Evolutionary conservation across 2,329 filamentous ascomycete species (phyloP), one percentile per base, ranked within the genome.

Genomic region (Sporothrix schenckii): DNA sequence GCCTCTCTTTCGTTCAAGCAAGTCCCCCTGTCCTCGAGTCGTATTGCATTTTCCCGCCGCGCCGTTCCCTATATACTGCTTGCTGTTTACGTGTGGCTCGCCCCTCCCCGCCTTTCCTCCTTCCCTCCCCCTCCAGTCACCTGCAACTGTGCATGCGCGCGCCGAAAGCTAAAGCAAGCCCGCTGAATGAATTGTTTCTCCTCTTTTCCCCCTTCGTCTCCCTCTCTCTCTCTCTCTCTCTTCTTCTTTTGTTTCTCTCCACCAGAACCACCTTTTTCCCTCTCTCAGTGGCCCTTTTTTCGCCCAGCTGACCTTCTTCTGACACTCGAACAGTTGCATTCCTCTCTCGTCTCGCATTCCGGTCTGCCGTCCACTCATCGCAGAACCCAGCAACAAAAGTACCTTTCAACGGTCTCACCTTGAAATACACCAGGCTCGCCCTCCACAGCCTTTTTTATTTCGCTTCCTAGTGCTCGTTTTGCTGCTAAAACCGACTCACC

Each of bases 251-350:
- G 47, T 63, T 54, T 52, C 56, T 56, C 53, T 49, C 47, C 63
- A 66, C 27, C 58, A 52, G 58, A 54, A 65, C 58, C 58, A 56
- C 58, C n/a, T 54, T 63, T 41, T 52, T 63, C 30, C 13, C 56
- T 58, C 66, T 34, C 39, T 60, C 41, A 41, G 53, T 52, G 53
- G 47, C 65, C 44, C 52, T 56, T 34, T 34, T 70, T 61, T 34
- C 50, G 27, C 56, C 69, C 66, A 69, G 66, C 66, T 71, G 66
- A 71, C 60, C 66, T 61, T 60, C 53, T 60, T 60, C 53, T 60
- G 39, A 49, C 66, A 16, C 66, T 56, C 50, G n/a, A 66, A 66
- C 63, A 66, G 63, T 34, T 47, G 14, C 66, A 58, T 54, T 60
- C 52, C 69, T 66, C 69, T 58, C 54, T 58, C 24, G 7, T 41